These are phyloP conservation scores for Oryza australiensis DNA, from an alignment of 176 grass and related monocot genomes.

Conservation along the genomic window DNA sequence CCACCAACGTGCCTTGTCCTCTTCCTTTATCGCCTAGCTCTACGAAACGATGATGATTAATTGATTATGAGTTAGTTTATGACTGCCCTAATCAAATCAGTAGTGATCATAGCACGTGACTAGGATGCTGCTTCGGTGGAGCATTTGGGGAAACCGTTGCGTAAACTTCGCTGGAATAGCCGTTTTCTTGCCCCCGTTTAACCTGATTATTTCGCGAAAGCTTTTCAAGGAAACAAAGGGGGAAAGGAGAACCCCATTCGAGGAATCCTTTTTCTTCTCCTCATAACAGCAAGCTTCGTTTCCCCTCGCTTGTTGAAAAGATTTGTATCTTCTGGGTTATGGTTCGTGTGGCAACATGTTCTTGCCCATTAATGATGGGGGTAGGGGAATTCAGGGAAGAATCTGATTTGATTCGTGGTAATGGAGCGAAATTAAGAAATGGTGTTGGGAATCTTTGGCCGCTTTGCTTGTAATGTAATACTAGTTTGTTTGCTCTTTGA, in stretches of 20 bases:
- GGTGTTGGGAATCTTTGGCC: slow-evolving; percentile 5
- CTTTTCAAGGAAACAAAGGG: neutral
- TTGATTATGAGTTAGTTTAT: neutral
- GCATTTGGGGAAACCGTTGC: neutral
- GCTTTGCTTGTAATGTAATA: slow-evolving; percentile 1
- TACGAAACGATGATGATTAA: neutral
- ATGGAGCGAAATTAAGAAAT: slow-evolving; percentile 7
- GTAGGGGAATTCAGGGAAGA: neutral
- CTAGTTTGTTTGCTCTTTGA: neutral
- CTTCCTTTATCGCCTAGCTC: neutral
- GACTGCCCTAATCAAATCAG: neutral
- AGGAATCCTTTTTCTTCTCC: neutral
- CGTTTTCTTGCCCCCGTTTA: neutral
- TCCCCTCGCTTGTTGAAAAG: neutral
- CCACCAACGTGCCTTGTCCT: neutral
- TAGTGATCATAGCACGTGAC: neutral
- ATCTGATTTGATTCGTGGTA: slow-evolving; percentile 24
- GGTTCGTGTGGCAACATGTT: neutral
- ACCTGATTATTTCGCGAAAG: neutral
- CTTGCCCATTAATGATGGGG: neutral
- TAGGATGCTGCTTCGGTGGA: neutral
- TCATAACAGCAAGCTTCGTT: slow-evolving; percentile 15
- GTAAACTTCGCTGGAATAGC: neutral
- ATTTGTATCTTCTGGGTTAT: neutral
- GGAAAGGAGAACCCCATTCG: neutral